A percentile compares a stretch with the other conserved stretches of the same genome.
These are phyloP conservation scores for Mortierella polycephala DNA, from an alignment of 371 early-diverging fungal species.

Conservation along the genomic window DNA sequence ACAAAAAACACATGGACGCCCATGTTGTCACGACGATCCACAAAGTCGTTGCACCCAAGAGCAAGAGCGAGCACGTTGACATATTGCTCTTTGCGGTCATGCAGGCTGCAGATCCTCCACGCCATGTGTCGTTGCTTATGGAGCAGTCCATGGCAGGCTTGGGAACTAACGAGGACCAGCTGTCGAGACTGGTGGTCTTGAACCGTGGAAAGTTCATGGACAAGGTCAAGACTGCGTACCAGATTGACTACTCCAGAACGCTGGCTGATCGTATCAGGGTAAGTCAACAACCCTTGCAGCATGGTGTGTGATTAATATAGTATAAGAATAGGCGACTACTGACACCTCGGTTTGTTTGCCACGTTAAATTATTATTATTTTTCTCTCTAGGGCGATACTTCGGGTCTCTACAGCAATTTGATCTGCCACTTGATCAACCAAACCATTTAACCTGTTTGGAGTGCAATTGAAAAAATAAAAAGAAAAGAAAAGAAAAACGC, in stretches of 20 bases:
- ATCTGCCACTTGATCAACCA: slow-evolving; percentile 53
- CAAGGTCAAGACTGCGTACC: slow-evolving; percentile 40
- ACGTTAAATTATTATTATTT: neutral
- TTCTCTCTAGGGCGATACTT: slow-evolving; percentile 45
- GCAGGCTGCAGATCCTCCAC: slow-evolving; percentile 38
- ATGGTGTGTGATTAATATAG: neutral
- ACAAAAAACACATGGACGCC: slow-evolving; percentile 11
- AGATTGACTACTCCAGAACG: slow-evolving; percentile 39
- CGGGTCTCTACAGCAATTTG: slow-evolving; percentile 43
- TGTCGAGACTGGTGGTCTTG: slow-evolving; percentile 40
- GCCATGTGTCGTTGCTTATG: slow-evolving; percentile 34
- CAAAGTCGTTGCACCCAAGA: slow-evolving; percentile 21
- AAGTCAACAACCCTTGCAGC: slow-evolving; percentile 4
- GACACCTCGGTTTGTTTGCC: too few species aligned
- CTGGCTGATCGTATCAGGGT: slow-evolving; percentile 51
- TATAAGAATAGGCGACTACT: neutral
- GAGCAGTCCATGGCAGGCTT: slow-evolving; percentile 47
- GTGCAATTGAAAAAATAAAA: neutral
- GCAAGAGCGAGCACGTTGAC: slow-evolving; percentile 32
- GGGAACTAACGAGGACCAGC: slow-evolving; percentile 51
- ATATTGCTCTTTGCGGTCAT: slow-evolving; percentile 39
- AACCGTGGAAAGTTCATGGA: slow-evolving; percentile 51
- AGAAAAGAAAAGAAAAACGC: neutral
- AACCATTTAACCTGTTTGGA: slow-evolving; percentile 24
- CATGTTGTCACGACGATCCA: slow-evolving; percentile 41